phyloP scores from a whole-genome alignment of 768 basidiomycete species.

The Obba rivulosa region DNA sequence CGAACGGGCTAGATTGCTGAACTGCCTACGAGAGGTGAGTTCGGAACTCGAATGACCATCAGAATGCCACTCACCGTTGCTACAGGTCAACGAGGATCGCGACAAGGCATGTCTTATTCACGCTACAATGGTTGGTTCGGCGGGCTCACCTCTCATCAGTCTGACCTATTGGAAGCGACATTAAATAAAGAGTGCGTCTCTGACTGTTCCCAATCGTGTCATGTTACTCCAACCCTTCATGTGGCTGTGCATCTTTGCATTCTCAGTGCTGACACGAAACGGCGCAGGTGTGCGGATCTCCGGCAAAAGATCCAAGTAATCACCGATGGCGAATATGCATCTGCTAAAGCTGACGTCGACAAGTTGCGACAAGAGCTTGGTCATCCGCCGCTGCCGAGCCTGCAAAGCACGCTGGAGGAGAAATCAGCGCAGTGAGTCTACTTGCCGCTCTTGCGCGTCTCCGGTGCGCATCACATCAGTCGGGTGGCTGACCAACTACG shows the following conservation, averaged over 20 bases:
- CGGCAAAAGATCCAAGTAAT: constrained; percentile 60
- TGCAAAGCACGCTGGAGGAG: constrained; percentile 73
- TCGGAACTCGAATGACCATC: constrained; percentile 7
- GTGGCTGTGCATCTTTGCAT: background rate
- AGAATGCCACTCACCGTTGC: constrained; percentile 1
- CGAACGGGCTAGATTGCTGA: constrained; percentile 64
- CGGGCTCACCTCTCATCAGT: constrained; percentile 28
- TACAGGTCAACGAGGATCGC: constrained; percentile 74
- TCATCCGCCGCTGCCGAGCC: constrained; percentile 62
- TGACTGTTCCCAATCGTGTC: background rate
- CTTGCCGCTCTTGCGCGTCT: background rate
- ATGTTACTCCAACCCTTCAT: background rate
- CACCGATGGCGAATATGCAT: constrained; percentile 71
- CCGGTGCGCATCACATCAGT: constrained; percentile 2
- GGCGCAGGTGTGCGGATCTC: constrained; percentile 56
- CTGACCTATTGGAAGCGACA: constrained; percentile 62
- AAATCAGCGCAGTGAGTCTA: constrained; percentile 47
- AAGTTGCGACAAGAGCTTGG: constrained; percentile 70
- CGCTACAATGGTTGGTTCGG: background rate
- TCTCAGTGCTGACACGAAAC: background rate
- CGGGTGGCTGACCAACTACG: background rate
- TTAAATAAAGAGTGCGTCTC: constrained; percentile 61
- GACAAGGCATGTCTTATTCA: constrained; percentile 47
- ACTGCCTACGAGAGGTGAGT: constrained; percentile 62
- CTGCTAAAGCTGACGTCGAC: constrained; percentile 74